phyloP scores from a whole-genome alignment of 345 rosid genomes.

The Lenwebbia sp. region DNA sequence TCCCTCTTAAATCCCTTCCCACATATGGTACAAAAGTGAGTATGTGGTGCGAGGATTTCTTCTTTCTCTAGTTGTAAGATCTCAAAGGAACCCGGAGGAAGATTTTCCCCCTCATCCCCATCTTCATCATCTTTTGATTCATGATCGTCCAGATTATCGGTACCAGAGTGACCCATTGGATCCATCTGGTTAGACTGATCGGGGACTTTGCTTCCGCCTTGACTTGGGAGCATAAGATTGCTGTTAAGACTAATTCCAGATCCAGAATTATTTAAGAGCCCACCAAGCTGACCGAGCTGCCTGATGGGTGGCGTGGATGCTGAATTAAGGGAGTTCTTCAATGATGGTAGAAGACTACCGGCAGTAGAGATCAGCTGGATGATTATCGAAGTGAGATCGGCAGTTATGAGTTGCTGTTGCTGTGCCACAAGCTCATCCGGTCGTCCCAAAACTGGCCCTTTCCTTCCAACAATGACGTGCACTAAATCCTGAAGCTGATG shows the following conservation, averaged over 20 bases:
- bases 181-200: conserved; percentile 34
- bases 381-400: conserved; percentile 87
- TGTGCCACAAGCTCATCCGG: conserved; percentile 53
- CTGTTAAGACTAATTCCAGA: conserved; percentile 15
- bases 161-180: conserved; percentile 6
- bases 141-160: conserved; percentile 51
- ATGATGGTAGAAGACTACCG: conserved; percentile 89
- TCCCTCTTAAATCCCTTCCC: conserved; percentile 99
- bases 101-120: conserved; percentile 82
- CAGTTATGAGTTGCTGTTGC: conserved; percentile 70
- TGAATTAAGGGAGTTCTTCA: conserved; percentile 46
- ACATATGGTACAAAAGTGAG: conserved; percentile 90
- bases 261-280: conserved; percentile 30
- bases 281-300: conserved; percentile 43
- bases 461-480: conserved; percentile 47
- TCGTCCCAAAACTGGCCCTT: conserved; percentile 33
- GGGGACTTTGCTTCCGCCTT: conserved; percentile 18
- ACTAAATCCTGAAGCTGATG: conserved; percentile 87
- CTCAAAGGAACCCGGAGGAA: conserved; percentile 90
- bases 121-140: conserved; percentile 92
- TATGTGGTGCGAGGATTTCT: conserved; percentile 97
- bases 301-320: conserved; percentile 25
- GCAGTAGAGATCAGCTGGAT: conserved; percentile 92
- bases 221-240: conserved; percentile 17
- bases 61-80: conserved; percentile 90